Conservation (phyloP, 164 flowering plant genomes). For the Aristolochia fimbriata region DNA sequence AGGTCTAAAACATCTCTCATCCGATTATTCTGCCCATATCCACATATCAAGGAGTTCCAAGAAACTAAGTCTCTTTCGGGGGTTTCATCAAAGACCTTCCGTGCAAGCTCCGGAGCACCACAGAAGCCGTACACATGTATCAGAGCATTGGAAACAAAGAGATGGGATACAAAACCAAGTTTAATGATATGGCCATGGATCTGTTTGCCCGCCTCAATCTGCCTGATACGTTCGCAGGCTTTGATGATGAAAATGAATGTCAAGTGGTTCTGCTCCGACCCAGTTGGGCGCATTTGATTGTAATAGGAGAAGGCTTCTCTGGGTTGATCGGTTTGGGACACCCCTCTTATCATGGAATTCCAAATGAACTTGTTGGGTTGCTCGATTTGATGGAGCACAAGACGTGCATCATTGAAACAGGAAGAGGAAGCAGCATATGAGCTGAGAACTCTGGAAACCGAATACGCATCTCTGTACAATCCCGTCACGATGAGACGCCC, state of each 20-base stretch:
- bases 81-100: constrained; percentile 46
- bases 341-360: constrained; percentile 41
- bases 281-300: constrained; percentile 20
- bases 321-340: constrained; percentile 32
- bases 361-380: constrained; percentile 28
- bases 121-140: constrained; percentile 41
- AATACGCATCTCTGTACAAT: constrained; percentile 29
- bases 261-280: constrained; percentile 18
- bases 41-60: constrained; percentile 75
- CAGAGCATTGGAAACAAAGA: constrained; percentile 47
- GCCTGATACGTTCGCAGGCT: constrained; percentile 36
- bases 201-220: constrained; percentile 23
- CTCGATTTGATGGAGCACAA: constrained; percentile 27
- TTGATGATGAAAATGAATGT: constrained; percentile 41
- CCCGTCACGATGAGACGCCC: constrained; percentile 39
- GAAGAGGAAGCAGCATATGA: constrained; percentile 33
- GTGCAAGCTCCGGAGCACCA: constrained; percentile 25
- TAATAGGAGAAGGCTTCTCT: constrained; percentile 31
- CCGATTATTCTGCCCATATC: constrained; percentile 31
- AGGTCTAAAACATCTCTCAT: constrained; percentile 39
- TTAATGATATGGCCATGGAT: constrained; percentile 36
- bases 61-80: constrained; percentile 46
- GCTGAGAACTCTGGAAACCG: constrained; percentile 34
- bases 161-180: constrained; percentile 37
- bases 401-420: constrained; percentile 25